These are phyloP conservation scores for Cryptosporidium xiaoi DNA, from an alignment of 169 alveolate genomes.

Conservation along the genomic window DNA sequence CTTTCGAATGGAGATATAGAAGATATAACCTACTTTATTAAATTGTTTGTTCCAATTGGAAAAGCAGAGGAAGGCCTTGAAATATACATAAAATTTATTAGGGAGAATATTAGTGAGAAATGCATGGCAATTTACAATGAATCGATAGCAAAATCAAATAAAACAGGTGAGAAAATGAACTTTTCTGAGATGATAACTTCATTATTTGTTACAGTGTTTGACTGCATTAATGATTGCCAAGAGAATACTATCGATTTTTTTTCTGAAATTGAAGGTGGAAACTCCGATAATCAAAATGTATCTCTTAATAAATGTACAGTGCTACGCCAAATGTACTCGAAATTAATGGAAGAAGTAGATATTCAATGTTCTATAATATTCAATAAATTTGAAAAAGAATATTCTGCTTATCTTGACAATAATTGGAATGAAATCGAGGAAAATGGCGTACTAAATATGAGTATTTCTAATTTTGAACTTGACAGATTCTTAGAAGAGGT, in stretches of 20 bases:
- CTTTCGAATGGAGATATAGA: slow-evolving; percentile 26
- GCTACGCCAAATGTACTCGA: slow-evolving; percentile 16
- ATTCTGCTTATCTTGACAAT: slow-evolving; percentile 27
- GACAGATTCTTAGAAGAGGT: slow-evolving; percentile 59
- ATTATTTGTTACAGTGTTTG: slow-evolving; percentile 26
- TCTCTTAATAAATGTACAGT: background rate
- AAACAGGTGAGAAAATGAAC: slow-evolving; percentile 9
- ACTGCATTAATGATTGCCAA: slow-evolving; percentile 43
- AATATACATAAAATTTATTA: slow-evolving; percentile 38
- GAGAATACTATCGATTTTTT: slow-evolving; percentile 29
- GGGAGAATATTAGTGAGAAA: slow-evolving; percentile 42
- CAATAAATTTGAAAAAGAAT: slow-evolving; percentile 53
- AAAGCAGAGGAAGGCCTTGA: slow-evolving; percentile 52
- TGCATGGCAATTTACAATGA: slow-evolving; percentile 51
- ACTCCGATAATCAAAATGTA: background rate
- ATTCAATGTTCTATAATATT: slow-evolving; percentile 44
- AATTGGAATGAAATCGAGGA: slow-evolving; percentile 31
- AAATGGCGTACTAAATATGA: slow-evolving; percentile 25
- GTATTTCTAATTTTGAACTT: slow-evolving; percentile 56
- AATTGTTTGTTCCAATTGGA: slow-evolving; percentile 55
- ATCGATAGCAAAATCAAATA: slow-evolving; percentile 32
- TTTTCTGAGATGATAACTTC: slow-evolving; percentile 53
- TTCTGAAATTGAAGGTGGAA: background rate
- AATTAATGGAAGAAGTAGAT: slow-evolving; percentile 28
- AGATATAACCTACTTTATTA: slow-evolving; percentile 16